A percentile compares a stretch with the other conserved stretches of the same genome.
phyloP scores from a whole-genome alignment of 2,329 filamentous ascomycete species.

The Colletotrichum chlorophyti region DNA sequence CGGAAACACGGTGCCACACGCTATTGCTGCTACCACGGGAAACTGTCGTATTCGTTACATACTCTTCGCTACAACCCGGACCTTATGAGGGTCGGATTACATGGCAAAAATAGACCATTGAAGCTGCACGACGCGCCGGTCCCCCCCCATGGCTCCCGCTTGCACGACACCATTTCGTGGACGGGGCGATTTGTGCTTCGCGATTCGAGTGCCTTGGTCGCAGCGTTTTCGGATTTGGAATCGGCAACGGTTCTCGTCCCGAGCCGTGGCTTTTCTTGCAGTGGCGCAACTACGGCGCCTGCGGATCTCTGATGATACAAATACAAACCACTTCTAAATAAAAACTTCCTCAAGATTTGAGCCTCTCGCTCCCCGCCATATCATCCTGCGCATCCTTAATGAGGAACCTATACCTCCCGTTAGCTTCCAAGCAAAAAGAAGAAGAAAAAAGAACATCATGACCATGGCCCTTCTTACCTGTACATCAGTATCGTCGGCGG shows the following conservation, averaged over 20 bases:
- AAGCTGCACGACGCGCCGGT: not conserved
- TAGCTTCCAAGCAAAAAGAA: too few species aligned
- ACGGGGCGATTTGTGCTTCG: too few species aligned
- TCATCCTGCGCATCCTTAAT: slow-evolving; percentile 87
- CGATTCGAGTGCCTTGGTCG: too few species aligned
- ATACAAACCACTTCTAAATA: not conserved
- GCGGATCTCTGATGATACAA: too few species aligned
- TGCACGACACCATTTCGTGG: too few species aligned
- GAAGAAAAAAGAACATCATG: too few species aligned
- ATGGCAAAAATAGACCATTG: slow-evolving; percentile 23
- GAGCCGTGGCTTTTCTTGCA: not conserved
- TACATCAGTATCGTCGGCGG: slow-evolving; percentile 91
- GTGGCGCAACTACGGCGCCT: not conserved
- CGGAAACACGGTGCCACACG: slow-evolving; percentile 13
- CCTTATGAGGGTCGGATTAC: slow-evolving; percentile 1
- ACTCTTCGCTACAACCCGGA: slow-evolving; percentile 4
- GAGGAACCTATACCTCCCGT: slow-evolving; percentile 79
- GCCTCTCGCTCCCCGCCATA: slow-evolving; percentile 69
- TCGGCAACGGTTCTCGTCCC: too few species aligned
- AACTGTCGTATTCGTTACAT: slow-evolving; percentile 24
- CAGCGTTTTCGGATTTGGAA: too few species aligned
- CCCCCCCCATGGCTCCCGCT: too few species aligned
- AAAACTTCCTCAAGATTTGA: slow-evolving; percentile 66
- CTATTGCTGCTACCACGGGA: slow-evolving; percentile 1
- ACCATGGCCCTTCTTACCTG: slow-evolving; percentile 68